phyloP scores from a whole-genome alignment of 2,329 filamentous ascomycete genomes.

The Neonectria neomacrospora region DNA sequence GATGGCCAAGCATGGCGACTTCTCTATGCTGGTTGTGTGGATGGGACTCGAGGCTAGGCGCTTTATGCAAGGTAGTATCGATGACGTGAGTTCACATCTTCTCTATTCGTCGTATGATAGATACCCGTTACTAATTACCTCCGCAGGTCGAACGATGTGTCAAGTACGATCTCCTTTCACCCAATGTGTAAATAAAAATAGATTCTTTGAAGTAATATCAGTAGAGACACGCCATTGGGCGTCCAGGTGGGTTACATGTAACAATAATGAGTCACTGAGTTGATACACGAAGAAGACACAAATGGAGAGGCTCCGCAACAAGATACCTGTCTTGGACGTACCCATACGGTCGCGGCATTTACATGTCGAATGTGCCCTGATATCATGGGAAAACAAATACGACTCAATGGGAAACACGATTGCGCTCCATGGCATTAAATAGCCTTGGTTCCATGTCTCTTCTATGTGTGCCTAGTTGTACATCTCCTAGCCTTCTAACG shows the following conservation, averaged over 20 bases:
- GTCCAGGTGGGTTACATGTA: conserved; percentile 8
- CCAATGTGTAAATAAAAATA: conserved; percentile 74
- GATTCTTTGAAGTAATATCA: conserved; percentile 16
- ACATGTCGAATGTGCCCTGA: neutral
- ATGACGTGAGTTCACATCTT: conserved; percentile 71
- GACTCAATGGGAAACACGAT: neutral
- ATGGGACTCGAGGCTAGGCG: conserved; percentile 87
- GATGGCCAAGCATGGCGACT: conserved; percentile 78
- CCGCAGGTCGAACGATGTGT: conserved; percentile 84
- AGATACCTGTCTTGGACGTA: neutral
- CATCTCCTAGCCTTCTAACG: conserved; percentile 15
- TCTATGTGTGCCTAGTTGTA: conserved; percentile 21
- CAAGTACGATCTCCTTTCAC: conserved; percentile 88
- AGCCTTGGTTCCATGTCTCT: conserved; percentile 11
- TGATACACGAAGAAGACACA: neutral
- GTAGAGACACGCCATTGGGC: conserved; percentile 30
- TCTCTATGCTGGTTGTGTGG: conserved; percentile 91
- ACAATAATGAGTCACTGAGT: conserved; percentile 1
- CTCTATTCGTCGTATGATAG: neutral
- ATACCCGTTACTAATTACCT: conserved; percentile 11
- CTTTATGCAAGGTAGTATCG: conserved; percentile 89
- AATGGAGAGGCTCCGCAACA: neutral
- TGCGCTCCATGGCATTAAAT: neutral
- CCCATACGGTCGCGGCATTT: too few species aligned
- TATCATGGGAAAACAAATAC: neutral